Percentiles rank a stretch among this genome's conserved stretches.
These are phyloP conservation scores for Arthrinium phaeospermum DNA, from an alignment of 2,329 filamentous ascomycete species.

Conservation along the genomic window DNA sequence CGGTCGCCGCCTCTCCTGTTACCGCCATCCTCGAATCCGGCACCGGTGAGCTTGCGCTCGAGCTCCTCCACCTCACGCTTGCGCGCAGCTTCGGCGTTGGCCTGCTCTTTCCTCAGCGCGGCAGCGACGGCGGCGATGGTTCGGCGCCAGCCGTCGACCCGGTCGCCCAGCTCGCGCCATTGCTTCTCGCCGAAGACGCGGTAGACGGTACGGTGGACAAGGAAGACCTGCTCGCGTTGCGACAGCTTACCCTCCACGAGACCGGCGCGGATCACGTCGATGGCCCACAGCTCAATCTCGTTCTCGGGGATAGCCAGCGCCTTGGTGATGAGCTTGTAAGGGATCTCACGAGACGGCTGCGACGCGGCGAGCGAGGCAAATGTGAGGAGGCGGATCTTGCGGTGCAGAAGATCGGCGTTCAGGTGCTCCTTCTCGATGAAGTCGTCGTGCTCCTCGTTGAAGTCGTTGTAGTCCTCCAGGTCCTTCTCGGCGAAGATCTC, in stretches of 20 bases:
- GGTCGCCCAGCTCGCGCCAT: constrained; percentile 91
- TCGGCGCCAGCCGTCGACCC: constrained; percentile 88
- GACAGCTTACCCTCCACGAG: constrained; percentile 96
- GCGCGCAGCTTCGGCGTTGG: constrained; percentile 76
- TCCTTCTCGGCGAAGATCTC: constrained; percentile 95
- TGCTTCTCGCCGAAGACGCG: constrained; percentile 97
- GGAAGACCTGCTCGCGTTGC: constrained; percentile 89
- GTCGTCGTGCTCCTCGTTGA: constrained; percentile 87
- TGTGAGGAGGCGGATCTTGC: constrained; percentile 95
- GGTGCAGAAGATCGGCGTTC: constrained; percentile 77
- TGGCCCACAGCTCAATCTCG: constrained; percentile 98
- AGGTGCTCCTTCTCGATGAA: constrained; percentile 80
- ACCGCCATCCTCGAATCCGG: constrained; percentile 44
- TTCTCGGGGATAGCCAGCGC: constrained; percentile 81
- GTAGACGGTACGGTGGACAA: constrained; percentile 95
- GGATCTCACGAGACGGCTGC: constrained; percentile 82
- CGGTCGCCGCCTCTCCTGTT: constrained; percentile 41
- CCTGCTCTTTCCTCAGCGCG: constrained; percentile 81
- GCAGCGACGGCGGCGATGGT: constrained; percentile 79
- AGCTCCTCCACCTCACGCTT: constrained; percentile 77
- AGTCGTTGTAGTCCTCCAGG: constrained; percentile 94
- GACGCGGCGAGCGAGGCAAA: constrained; percentile 88
- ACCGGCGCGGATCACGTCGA: constrained; percentile 94
- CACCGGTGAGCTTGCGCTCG: constrained; percentile 67
- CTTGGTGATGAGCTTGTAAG: constrained; percentile 83